phyloP scores from a whole-genome alignment of 495 filamentous ascomycete genomes.

The Penicillium robsamsonii region DNA sequence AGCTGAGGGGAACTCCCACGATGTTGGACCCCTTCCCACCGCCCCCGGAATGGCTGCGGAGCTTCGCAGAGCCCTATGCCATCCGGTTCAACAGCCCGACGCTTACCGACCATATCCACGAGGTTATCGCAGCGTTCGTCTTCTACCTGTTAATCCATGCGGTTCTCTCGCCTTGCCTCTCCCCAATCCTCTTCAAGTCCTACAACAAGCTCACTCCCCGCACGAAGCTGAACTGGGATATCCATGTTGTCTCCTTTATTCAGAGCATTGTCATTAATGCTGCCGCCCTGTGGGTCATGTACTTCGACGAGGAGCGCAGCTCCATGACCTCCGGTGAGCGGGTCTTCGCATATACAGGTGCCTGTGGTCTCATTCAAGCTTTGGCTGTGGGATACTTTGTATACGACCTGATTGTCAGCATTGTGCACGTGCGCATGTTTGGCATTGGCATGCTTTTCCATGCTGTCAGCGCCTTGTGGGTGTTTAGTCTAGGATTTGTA shows the following conservation, averaged over 20 bases:
- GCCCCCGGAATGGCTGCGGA: slow-evolving; percentile 44
- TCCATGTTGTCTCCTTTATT: slow-evolving; percentile 90
- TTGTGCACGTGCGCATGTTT: slow-evolving; percentile 72
- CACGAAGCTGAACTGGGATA: slow-evolving; percentile 90
- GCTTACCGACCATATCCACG: slow-evolving; percentile 84
- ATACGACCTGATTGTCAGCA: slow-evolving; percentile 82
- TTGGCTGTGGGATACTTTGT: slow-evolving; percentile 93
- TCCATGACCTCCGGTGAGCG: slow-evolving; percentile 70
- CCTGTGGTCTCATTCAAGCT: slow-evolving; percentile 76
- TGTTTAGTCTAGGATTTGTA: slow-evolving; percentile 92
- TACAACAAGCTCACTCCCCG: slow-evolving; percentile 66
- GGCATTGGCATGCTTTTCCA: slow-evolving; percentile 88
- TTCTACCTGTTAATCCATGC: slow-evolving; percentile 76
- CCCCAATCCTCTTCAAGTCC: slow-evolving; percentile 60
- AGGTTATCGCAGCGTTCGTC: slow-evolving; percentile 69
- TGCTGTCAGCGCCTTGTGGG: slow-evolving; percentile 76
- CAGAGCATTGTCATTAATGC: slow-evolving; percentile 78
- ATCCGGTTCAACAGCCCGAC: slow-evolving; percentile 59
- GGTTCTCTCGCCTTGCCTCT: slow-evolving; percentile 72
- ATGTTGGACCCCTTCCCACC: slow-evolving; percentile 53
- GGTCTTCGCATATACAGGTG: slow-evolving; percentile 88
- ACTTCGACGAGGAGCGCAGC: slow-evolving; percentile 68
- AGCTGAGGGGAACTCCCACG: slow-evolving; percentile 20
- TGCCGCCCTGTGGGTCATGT: slow-evolving; percentile 82
- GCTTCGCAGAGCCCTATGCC: slow-evolving; percentile 44